Evolutionary conservation across 805 yeast species (phyloP), one percentile per base, ranked within the genome.

Genomic region (Ogataea ramenticola): DNA sequence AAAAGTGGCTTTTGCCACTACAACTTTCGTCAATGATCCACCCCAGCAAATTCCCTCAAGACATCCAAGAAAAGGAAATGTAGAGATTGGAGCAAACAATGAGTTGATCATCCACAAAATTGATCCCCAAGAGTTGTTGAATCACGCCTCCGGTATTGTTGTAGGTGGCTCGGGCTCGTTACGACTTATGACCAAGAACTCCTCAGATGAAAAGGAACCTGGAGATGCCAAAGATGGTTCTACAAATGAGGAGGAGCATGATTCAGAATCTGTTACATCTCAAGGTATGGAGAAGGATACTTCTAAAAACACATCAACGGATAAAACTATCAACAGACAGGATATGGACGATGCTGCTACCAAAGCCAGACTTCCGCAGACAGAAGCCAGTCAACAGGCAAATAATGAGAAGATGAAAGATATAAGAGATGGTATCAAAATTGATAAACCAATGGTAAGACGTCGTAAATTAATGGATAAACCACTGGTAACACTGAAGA

Each of bases 21-120:
- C 85, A 41, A 78, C 82, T 42, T 75, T 88, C 48, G 72, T 71
- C 0, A 71, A 70, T 48, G 96, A 90, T 61, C 97, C 97, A 2
- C 96, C 96, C 1, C 97, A 90, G 57, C 96, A 89, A 58, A 85
- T 90, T 48, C 97, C 97, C 2, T 84, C 95, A 1, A 68, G 95
- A 56, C 74, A 72, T 47, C 96, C 97, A 7, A 71, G 82, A 50
- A 72, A 74, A 52, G 96, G 97, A 8, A 83, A 87, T 56, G 89
- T 82, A 20, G 70, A 66, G 41, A 49, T 65, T 30, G 52, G 55
- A 22, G 22, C 52, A 2, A 61, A 64, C 44, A 69, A 69, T 21
- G 63, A 57, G 36, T 47, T 66, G 17, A 53, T 63, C 26, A 57
- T 65, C 22, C 66, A 64, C 44, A 63, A 60, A 37, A 36, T 60